Evolutionary conservation across 139 green algal genomes (phyloP), one percentile per base, ranked within the genome.

Genomic region (Chlamydomonas asymmetrica): DNA sequence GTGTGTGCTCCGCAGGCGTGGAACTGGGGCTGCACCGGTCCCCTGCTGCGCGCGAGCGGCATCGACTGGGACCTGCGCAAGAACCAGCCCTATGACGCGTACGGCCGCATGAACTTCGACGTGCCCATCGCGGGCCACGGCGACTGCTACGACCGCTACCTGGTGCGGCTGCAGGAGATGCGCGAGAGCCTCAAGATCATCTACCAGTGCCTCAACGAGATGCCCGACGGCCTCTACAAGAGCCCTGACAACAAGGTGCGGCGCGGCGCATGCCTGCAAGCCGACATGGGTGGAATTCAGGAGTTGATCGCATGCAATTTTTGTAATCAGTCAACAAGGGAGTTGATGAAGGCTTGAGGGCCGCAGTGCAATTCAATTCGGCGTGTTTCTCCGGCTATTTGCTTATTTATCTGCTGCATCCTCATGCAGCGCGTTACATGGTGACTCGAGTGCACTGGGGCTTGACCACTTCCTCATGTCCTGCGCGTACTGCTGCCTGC

Each of bases 91-190:
- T 97, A 97, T 75, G 92, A 97, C 73, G 84, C 88, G 16, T 97
- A 97, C 75, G 75, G 87, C 57, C 84, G 81, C 65, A 92, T 96
- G 79, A 56, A 93, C 63, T 97, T 96, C 85, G 85, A 93, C 73
- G 83, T 97, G 49, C 91, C 93, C 50, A 81, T 94, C 32, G 91
- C 89, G 18, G 87, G 83, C 29, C 79, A 88, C 73, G 89, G 89
- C 38, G 91, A 96, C 83, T 97, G 91, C 84, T 97, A 92, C 78
- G 92, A 97, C 79, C 78, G 92, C 50, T 96, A 96, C 80, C 78
- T 92, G 60, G 84, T 90, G 52, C 66, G 73, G 27, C 71, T 84
- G 48, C 85, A 96, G 73, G 91, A 97, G 81, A 95, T 96, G 90
- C 90, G 90, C 40, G 84, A 96, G 82, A 89, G 74, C 60, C 76